phyloP scores from a whole-genome alignment of 768 basidiomycete genomes.

The Kwoniella heveanensis region DNA sequence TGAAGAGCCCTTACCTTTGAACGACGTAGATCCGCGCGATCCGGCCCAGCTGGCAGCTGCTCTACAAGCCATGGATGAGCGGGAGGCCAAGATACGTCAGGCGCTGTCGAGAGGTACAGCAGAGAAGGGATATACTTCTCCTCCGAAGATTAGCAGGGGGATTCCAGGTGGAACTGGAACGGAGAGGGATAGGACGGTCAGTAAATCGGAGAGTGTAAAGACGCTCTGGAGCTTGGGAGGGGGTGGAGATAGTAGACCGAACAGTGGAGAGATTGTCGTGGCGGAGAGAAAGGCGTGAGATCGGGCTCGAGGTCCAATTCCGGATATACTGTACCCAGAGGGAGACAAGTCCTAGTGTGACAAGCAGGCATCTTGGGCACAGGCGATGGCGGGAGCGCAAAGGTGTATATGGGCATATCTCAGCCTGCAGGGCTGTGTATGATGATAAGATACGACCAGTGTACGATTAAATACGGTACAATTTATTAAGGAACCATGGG shows the following conservation, averaged over 20 bases:
- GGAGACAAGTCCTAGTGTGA: too few species aligned
- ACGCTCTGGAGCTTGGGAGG: slow-evolving; percentile 44
- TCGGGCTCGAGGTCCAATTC: not conserved
- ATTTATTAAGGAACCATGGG: too few species aligned
- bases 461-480: too few species aligned
- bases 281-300: slow-evolving; percentile 5
- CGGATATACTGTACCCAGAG: too few species aligned
- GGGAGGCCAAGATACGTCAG: slow-evolving; percentile 70
- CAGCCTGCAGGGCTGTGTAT: too few species aligned
- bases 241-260: slow-evolving; percentile 16
- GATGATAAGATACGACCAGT: too few species aligned
- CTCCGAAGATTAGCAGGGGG: slow-evolving; percentile 14
- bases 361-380: too few species aligned
- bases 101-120: slow-evolving; percentile 74
- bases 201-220: slow-evolving; percentile 41
- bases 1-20: slow-evolving; percentile 62
- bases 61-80: slow-evolving; percentile 75
- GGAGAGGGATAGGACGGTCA: slow-evolving; percentile 19
- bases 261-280: slow-evolving; percentile 11
- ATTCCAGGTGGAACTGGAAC: not conserved
- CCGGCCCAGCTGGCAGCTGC: slow-evolving; percentile 76
- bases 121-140: slow-evolving; percentile 37
- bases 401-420: too few species aligned
- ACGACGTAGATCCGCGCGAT: slow-evolving; percentile 65
- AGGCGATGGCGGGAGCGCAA: too few species aligned